These are phyloP conservation scores for Phyllostachys edulis DNA, from an alignment of 176 grass and related monocot species.

Conservation along the genomic window DNA sequence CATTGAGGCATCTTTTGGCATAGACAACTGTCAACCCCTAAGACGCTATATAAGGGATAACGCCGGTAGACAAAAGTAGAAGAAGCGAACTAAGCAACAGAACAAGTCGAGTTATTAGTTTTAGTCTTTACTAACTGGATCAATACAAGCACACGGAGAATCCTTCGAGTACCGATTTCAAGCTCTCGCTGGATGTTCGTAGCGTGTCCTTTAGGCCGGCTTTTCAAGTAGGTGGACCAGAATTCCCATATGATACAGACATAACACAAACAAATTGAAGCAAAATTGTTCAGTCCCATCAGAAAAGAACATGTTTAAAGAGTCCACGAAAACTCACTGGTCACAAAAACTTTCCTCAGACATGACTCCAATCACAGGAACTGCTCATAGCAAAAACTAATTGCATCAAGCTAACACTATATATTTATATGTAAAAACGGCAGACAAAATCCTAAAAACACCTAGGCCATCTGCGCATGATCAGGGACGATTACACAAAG, in stretches of 20 bases:
- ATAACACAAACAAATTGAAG: background rate
- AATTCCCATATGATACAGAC: background rate
- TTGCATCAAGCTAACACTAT: conserved; percentile 35
- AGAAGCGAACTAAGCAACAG: no score
- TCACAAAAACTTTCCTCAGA: background rate
- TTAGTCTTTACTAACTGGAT: no score
- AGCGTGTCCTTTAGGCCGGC: background rate
- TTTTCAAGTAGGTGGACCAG: background rate
- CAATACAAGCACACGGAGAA: no score
- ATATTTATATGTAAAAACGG: conserved; percentile 33
- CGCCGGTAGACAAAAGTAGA: no score
- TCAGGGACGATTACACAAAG: conserved; percentile 20
- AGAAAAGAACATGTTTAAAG: conserved; percentile 1
- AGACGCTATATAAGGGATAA: no score
- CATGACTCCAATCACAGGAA: background rate
- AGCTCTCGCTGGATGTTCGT: background rate
- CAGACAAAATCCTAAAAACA: background rate
- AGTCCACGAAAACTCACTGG: background rate
- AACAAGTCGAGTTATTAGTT: no score
- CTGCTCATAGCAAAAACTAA: background rate
- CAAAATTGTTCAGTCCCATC: background rate
- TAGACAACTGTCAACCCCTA: no score
- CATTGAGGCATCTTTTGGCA: no score
- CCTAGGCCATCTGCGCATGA: background rate
- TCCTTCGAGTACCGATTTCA: background rate